Evolutionary conservation across 2,329 filamentous ascomycete genomes (phyloP).

Genomic region (Exophiala aquamarina): DNA sequence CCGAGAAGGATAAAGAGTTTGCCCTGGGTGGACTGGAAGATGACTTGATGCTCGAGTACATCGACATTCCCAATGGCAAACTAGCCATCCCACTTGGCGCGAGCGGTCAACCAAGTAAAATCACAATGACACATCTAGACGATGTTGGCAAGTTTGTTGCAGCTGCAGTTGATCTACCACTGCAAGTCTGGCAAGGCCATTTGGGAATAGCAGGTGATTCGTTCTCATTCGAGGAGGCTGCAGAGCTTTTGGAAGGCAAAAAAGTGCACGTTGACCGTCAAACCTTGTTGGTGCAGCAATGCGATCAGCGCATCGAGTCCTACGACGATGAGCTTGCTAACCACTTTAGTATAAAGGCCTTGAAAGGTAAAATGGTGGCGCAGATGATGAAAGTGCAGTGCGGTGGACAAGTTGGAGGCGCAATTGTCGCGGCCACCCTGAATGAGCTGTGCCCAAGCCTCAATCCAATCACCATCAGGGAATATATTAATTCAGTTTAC

Average conservation of each 20-base stretch:
- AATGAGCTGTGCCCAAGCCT: background rate
- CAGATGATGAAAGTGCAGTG: constrained; percentile 3
- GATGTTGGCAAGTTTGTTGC: constrained; percentile 36
- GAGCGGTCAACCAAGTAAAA: constrained; percentile 27
- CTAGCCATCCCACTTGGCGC: constrained; percentile 30
- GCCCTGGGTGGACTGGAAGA: constrained; percentile 27
- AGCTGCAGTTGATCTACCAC: constrained; percentile 32
- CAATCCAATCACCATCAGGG: background rate
- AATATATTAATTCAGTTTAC: background rate
- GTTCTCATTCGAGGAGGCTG: constrained; percentile 28
- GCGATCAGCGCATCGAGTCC: background rate
- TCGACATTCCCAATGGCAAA: constrained; percentile 24
- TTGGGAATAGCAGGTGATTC: constrained; percentile 36
- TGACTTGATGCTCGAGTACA: constrained; percentile 10
- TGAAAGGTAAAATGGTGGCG: constrained; percentile 3
- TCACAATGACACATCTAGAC: constrained; percentile 35
- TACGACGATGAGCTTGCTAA: background rate
- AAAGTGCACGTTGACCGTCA: background rate
- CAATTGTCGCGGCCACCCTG: background rate
- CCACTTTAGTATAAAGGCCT: constrained; percentile 1
- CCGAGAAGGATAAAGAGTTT: constrained; percentile 14
- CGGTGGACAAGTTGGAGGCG: background rate
- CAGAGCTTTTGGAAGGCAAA: background rate
- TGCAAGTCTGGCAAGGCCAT: constrained; percentile 30
- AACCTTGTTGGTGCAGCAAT: background rate